A percentile compares a stretch with the other conserved stretches of the same genome.
phyloP scores from a whole-genome alignment of 2,329 filamentous ascomycete genomes.

The Cladophialophora immunda region DNA sequence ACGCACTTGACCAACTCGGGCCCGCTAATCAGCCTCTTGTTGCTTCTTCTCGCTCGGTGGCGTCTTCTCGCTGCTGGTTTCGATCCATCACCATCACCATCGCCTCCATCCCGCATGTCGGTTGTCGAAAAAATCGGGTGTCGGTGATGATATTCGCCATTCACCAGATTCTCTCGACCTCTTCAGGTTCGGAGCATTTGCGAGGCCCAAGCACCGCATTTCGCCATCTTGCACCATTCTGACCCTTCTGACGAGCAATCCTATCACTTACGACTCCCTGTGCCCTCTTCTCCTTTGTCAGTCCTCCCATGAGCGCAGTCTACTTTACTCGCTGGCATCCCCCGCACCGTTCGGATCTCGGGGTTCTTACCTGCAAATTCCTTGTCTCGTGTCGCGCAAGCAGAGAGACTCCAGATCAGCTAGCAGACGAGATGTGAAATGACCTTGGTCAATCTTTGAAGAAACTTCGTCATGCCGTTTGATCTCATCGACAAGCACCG shows the following conservation, averaged over 20 bases:
- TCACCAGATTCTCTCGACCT: conserved; percentile 7
- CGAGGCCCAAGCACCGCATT: conserved; percentile 9
- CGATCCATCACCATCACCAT: conserved; percentile 2
- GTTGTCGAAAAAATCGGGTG: conserved; percentile 10
- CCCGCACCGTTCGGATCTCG: conserved; percentile 5
- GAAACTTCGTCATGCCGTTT: conserved; percentile 26
- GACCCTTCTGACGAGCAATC: conserved; percentile 5
- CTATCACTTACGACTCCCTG: not conserved
- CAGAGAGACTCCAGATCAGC: not conserved
- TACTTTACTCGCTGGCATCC: not conserved
- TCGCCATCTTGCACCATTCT: conserved; percentile 33
- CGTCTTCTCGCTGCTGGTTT: not conserved
- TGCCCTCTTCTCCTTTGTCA: not conserved
- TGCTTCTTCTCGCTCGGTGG: not conserved
- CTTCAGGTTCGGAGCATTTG: conserved; percentile 9
- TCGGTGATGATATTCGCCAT: conserved; percentile 20
- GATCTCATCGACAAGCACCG: conserved; percentile 27
- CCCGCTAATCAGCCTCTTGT: not conserved
- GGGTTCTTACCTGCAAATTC: not conserved
- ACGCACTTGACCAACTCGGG: not conserved
- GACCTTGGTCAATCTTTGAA: not conserved
- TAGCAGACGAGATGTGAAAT: conserved; percentile 13
- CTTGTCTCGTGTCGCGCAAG: not conserved
- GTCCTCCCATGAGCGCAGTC: conserved; percentile 1
- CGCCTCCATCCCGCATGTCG: conserved; percentile 10